These are phyloP conservation scores for Glutinoglossum americanum DNA, from an alignment of 495 filamentous ascomycete genomes.

Conservation along the genomic window DNA sequence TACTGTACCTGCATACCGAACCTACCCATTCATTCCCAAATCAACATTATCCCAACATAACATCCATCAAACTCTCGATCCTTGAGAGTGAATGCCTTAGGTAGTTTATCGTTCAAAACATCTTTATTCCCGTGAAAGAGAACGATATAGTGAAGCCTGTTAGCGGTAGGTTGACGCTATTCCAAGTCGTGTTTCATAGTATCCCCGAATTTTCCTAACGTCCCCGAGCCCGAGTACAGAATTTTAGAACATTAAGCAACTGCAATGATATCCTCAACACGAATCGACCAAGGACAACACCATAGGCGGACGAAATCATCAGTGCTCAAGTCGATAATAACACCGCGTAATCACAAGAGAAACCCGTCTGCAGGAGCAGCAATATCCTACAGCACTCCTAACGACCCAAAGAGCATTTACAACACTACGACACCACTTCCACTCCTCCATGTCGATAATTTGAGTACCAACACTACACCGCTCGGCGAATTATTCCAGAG, in stretches of 20 bases:
- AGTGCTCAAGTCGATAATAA: constrained; percentile 34
- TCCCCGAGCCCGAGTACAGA: not conserved
- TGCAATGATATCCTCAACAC: constrained; percentile 1
- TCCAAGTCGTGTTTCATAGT: not conserved
- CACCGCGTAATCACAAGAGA: constrained; percentile 28
- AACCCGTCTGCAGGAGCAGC: constrained; percentile 18
- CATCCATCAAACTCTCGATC: not conserved
- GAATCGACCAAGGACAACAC: not conserved
- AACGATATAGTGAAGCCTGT: not conserved
- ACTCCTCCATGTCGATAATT: constrained; percentile 12
- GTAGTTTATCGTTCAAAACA: not conserved
- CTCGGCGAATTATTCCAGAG: constrained; percentile 7
- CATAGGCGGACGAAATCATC: constrained; percentile 29
- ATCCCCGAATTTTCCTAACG: not conserved
- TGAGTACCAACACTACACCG: constrained; percentile 6
- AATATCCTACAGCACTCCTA: constrained; percentile 10
- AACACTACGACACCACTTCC: constrained; percentile 6
- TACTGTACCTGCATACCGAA: not conserved
- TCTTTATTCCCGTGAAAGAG: not conserved
- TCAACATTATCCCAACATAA: not conserved
- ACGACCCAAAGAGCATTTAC: constrained; percentile 9
- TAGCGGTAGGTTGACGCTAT: not conserved
- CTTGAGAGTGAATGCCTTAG: not conserved
- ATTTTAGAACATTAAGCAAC: not conserved
- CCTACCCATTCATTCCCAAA: not conserved